Base-by-base conservation (phyloP, 2,329 filamentous ascomycete genomes). In the Ceratocystis papillata region DNA sequence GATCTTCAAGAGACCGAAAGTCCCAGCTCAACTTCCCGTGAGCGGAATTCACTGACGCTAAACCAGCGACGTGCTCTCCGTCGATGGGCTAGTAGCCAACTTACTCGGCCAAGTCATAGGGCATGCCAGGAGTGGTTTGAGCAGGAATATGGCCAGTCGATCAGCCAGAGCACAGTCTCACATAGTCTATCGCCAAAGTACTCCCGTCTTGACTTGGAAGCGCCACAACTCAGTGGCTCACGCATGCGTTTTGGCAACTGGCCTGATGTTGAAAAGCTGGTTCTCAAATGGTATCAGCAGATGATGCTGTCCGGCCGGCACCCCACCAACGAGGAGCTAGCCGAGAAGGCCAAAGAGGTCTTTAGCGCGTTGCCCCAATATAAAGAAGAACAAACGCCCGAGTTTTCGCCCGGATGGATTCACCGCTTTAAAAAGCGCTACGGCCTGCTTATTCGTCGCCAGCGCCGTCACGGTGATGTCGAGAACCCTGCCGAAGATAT, bases 341-440 rank as follows among this genome's bases (percentile, higher is more conserved):
- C 81, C 68, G 82, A 85, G 44, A 85, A 85, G 75, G 83, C 83
- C 55, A 85, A 84, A 72, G 72, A 75, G 67, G 83, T 85, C 70
- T 85, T 85, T 72, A 75, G 75, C 55, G 79, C 82, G 70, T 75
- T 85, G 33, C 82, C 82, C 17, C 80, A 82, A 20, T 85, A 85
- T 73, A 83, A 82, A 72, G 82, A 82, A 69, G 81, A 85, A 72
- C 74, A 74, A n/a, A 76, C 82, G 1, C 83, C 83, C 60, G 83
- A 85, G 72, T 85, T 85, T 72, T 84, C 82, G 0, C 83, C 83
- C 0, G 83, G 83, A 50, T 85, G 83, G 83, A 85, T 85, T 67
- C 83, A 85, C 70, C 79, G 83, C 45, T 85, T 85, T 75, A 85
- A 85, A 74, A 85, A 84, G 72, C 79, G 83, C 10, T 85, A 85